phyloP scores from a whole-genome alignment of 768 basidiomycete species.

The Gymnopilus dilepis region DNA sequence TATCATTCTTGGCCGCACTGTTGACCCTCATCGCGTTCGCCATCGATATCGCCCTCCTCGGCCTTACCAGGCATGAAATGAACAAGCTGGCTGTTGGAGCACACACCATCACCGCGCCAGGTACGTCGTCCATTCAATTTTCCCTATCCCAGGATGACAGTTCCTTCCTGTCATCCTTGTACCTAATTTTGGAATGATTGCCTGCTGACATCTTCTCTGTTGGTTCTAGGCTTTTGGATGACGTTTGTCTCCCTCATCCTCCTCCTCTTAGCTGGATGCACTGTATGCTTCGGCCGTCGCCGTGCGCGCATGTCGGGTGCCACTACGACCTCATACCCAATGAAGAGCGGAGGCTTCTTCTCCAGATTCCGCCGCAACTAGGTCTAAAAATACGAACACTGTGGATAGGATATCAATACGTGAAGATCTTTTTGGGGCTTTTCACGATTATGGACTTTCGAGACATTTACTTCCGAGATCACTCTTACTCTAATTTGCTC shows the following conservation, averaged over 20 bases:
- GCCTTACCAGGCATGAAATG: constrained; percentile 62
- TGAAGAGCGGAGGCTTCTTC: constrained; percentile 13
- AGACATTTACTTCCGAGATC: not conserved
- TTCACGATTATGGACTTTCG: not conserved
- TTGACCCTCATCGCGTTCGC: constrained; percentile 76
- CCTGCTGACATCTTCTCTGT: not conserved
- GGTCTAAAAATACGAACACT: not conserved
- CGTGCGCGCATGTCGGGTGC: constrained; percentile 51
- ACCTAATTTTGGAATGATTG: not conserved
- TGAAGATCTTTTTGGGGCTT: not conserved
- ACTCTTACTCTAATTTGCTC: not conserved
- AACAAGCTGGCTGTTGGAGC: constrained; percentile 50
- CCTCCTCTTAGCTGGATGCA: constrained; percentile 66
- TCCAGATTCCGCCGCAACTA: constrained; percentile 15
- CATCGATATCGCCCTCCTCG: constrained; percentile 78
- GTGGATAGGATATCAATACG: not conserved
- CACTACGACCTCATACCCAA: constrained; percentile 15
- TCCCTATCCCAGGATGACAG: not conserved
- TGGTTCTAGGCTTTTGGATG: constrained; percentile 69
- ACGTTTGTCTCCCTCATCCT: constrained; percentile 71
- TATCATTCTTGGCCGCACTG: constrained; percentile 73
- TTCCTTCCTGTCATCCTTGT: not conserved
- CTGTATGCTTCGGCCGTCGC: constrained; percentile 72
- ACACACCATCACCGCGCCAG: constrained; percentile 63
- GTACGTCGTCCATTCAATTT: constrained; percentile 42